phyloP scores from a whole-genome alignment of 805 yeast genomes.

The Myxozyma sirexii region DNA sequence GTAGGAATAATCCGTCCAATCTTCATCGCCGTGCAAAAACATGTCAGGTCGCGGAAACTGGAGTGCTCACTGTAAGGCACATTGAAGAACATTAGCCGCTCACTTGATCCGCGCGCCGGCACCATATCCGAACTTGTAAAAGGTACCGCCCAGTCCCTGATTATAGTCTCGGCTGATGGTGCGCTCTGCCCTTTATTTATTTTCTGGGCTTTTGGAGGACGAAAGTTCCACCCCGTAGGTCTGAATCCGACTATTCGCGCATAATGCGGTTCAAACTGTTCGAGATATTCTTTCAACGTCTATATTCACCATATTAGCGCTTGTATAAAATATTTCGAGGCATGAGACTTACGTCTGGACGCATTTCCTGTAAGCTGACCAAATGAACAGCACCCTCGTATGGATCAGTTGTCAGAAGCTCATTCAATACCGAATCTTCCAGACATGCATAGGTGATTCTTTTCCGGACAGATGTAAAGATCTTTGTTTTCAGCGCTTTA shows the following conservation, averaged over 20 bases:
- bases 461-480: conserved; percentile 52
- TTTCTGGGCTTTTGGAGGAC: conserved; percentile 36
- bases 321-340: neutral
- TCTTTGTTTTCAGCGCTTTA: conserved; percentile 40
- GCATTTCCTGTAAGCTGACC: conserved; percentile 64
- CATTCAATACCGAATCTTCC: conserved; percentile 48
- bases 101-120: conserved; percentile 36
- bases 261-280: conserved; percentile 52
- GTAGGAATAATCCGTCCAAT: conserved; percentile 72
- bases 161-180: conserved; percentile 16
- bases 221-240: conserved; percentile 92
- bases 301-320: conserved; percentile 4
- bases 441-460: conserved; percentile 51
- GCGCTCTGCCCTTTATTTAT: conserved; percentile 13
- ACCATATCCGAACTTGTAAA: conserved; percentile 18
- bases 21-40: conserved; percentile 59
- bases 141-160: conserved; percentile 4
- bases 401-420: conserved; percentile 51
- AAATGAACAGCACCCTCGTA: conserved; percentile 64
- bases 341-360: conserved; percentile 35
- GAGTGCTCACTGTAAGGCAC: conserved; percentile 96
- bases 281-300: conserved; percentile 52
- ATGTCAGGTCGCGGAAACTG: conserved; percentile 75
- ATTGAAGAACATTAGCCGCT: conserved; percentile 24
- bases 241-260: conserved; percentile 57